Evolutionary conservation across 768 basidiomycete genomes (phyloP).

Genomic region (Leccinum arenicola): DNA sequence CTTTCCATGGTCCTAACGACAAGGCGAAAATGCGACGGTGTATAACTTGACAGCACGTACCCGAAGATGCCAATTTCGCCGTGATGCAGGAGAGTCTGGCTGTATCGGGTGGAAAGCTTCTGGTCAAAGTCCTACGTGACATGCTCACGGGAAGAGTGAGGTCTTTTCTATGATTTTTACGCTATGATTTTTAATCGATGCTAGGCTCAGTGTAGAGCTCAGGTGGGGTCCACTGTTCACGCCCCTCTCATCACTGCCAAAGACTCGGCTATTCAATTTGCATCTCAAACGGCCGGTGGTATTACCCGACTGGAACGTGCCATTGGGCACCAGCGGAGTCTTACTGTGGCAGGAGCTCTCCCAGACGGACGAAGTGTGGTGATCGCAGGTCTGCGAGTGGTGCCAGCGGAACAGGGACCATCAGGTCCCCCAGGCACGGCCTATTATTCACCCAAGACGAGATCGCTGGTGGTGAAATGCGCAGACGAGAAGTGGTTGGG

Average conservation of each 20-base stretch:
- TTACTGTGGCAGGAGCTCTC: constrained; percentile 21
- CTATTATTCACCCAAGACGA: constrained; percentile 37
- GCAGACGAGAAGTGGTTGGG: constrained; percentile 48
- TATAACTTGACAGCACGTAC: constrained; percentile 44
- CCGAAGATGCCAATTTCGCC: constrained; percentile 49
- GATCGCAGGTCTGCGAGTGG: constrained; percentile 19
- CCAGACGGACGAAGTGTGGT: constrained; percentile 26
- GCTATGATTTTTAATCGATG: neutral
- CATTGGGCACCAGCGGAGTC: constrained; percentile 29
- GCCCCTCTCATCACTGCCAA: constrained; percentile 42
- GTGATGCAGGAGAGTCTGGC: constrained; percentile 61
- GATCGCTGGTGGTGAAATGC: constrained; percentile 53
- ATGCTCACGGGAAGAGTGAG: constrained; percentile 57
- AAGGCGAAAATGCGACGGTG: neutral
- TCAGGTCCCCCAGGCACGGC: constrained; percentile 40
- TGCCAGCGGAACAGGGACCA: constrained; percentile 4
- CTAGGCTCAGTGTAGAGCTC: constrained; percentile 51
- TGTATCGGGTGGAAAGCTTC: constrained; percentile 58
- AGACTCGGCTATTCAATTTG: constrained; percentile 19
- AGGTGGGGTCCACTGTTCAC: constrained; percentile 37
- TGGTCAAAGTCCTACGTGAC: constrained; percentile 67
- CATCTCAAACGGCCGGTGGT: constrained; percentile 17
- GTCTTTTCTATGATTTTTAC: neutral
- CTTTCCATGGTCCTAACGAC: no score
- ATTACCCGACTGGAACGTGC: constrained; percentile 25